phyloP scores from a whole-genome alignment of 225 moss, liverwort and hornwort species.

The Lunularia cruciata region DNA sequence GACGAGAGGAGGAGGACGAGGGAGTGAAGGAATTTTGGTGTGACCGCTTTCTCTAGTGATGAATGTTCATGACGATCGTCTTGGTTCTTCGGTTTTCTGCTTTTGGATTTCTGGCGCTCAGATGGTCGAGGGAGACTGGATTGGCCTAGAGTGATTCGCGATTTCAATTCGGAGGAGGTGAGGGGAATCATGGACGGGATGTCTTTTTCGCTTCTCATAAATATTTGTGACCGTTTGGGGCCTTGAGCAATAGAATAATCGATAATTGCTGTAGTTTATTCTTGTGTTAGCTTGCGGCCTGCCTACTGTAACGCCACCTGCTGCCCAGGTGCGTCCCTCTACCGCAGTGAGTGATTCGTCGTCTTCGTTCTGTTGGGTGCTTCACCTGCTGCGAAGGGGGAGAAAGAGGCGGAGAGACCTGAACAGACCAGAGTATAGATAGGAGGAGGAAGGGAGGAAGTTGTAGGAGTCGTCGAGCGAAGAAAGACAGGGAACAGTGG shows the following conservation, averaged over 20 bases:
- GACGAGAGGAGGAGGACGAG: neutral
- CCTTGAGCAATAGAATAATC: neutral
- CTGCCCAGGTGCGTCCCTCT: neutral
- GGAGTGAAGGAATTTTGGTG: neutral
- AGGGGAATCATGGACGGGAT: neutral
- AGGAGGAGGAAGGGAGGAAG: too few relatives aligned
- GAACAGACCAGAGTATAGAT: too few relatives aligned
- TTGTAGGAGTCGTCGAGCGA: neutral
- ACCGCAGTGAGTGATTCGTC: too few relatives aligned
- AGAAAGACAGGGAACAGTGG: too few relatives aligned
- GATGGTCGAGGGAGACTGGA: neutral
- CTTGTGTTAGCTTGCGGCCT: neutral
- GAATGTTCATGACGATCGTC: neutral
- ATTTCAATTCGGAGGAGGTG: neutral
- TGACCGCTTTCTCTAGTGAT: neutral
- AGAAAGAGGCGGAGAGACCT: neutral
- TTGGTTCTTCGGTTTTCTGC: neutral
- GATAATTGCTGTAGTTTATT: neutral
- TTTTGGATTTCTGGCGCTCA: neutral
- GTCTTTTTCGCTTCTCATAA: neutral
- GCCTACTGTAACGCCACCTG: neutral
- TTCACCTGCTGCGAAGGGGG: neutral
- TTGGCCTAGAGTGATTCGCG: neutral
- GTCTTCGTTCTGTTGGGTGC: neutral
- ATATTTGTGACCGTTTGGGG: slow-evolving; percentile 9